Percentiles rank a stretch among this genome's conserved stretches.
Conservation (phyloP, 768 basidiomycete species). For the Suillus decipiens region DNA sequence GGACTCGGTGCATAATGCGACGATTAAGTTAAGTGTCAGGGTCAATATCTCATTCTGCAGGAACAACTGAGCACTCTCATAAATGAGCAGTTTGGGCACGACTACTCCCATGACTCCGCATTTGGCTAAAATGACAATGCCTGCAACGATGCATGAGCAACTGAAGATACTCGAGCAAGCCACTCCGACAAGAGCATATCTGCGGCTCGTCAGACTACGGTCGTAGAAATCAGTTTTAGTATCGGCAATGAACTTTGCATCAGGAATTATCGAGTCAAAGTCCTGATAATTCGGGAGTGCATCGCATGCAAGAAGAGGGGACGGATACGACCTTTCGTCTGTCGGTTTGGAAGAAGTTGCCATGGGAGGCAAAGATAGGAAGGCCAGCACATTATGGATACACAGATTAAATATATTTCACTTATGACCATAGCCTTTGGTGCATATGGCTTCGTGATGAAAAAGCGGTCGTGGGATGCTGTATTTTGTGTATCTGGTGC, state of each 20-base stretch:
- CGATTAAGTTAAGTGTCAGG: conserved; percentile 29
- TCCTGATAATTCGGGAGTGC: neutral
- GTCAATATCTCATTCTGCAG: conserved; percentile 23
- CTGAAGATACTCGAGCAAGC: conserved; percentile 25
- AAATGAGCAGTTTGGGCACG: no score
- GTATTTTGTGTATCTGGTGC: no score
- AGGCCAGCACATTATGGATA: neutral
- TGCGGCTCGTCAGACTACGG: conserved; percentile 27
- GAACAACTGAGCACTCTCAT: neutral
- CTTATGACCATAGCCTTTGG: no score
- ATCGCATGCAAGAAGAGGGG: no score
- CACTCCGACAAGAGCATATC: conserved; percentile 26
- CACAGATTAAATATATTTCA: neutral
- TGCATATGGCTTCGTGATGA: no score
- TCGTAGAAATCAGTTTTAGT: conserved; percentile 31
- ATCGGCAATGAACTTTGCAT: conserved; percentile 18
- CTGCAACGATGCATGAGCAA: conserved; percentile 24
- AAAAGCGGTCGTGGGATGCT: no score
- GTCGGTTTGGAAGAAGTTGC: no score
- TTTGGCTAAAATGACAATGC: conserved; percentile 20
- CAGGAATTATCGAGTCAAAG: conserved; percentile 26
- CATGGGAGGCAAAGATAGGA: no score
- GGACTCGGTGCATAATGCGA: conserved; percentile 31
- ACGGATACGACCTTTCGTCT: no score
- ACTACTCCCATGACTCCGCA: no score